Base-by-base conservation (phyloP, 306 rosid species). In the Carpinus fangiana region DNA sequence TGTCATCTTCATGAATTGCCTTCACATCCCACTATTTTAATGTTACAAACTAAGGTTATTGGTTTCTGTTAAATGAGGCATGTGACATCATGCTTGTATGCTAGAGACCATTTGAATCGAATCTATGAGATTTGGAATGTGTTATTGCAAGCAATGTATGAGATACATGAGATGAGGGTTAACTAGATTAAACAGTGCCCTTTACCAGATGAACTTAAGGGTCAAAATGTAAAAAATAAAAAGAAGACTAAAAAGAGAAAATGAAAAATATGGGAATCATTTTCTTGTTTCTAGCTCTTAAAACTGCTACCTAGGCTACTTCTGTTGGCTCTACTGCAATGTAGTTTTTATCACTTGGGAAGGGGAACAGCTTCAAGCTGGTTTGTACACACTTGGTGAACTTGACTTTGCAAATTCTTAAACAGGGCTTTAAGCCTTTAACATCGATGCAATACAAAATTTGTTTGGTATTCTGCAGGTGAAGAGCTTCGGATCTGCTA, bases 401-500 rank as follows among this genome's bases (percentile, higher is more conserved):
- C 48, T 36, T 65, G 12, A 3, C 11, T 65, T 5, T 18, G 47
- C 14, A 10, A 65, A 65, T 36, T 38, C 71, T 34, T 38, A 62
- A 31, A 31, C 11, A 26, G 38, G 8, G 14, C 68, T 12, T 62
- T 14, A 62, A 31, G 8, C 7, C 68, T 12, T 62, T 14, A 62
- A 31, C 41, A 31, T 34, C 66, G 31, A 31, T 62, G 43, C 69
- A 17, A 28, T 36, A 7, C 71, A 65, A 65, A 65, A 5, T 65
- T 65, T 65, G 50, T 65, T 36, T 36, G 26, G 71, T 18, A 36
- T 65, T 36, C 75, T 20, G 60, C 88, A 94, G 98, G 91, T 14
- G 98, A 94, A 89, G 98, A 94, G 84, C 93, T 94, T 16, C 88
- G 95, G 84, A 92, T 94, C 69, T 90, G 98, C 89, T 94, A 94